Conservation (phyloP, 805 yeast species). For the Wickerhamiella parazyma region DNA sequence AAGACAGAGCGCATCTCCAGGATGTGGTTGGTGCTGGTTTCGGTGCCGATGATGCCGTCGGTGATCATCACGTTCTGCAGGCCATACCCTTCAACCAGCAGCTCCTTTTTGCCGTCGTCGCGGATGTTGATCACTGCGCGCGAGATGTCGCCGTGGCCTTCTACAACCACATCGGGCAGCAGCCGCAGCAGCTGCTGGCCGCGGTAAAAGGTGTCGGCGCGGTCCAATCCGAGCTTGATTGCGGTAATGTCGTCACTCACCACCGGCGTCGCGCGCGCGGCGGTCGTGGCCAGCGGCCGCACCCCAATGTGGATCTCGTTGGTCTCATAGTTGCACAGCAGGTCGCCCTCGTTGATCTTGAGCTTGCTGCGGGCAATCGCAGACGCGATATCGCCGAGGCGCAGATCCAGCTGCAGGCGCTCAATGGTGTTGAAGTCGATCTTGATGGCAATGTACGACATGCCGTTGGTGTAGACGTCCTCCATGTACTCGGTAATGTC, state of each 20-base stretch:
- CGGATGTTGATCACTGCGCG: slow-evolving; percentile 93
- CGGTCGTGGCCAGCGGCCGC: slow-evolving; percentile 9
- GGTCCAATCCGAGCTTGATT: slow-evolving; percentile 16
- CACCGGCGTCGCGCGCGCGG: not conserved
- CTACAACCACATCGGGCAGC: slow-evolving; percentile 77
- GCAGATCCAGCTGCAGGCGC: slow-evolving; percentile 75
- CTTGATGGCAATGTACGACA: slow-evolving; percentile 67
- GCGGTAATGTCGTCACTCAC: slow-evolving; percentile 7
- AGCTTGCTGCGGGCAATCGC: slow-evolving; percentile 76
- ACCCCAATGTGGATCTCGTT: slow-evolving; percentile 31
- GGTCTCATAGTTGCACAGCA: slow-evolving; percentile 51
- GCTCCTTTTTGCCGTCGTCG: slow-evolving; percentile 68
- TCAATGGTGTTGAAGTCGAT: slow-evolving; percentile 77
- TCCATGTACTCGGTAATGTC: slow-evolving; percentile 85
- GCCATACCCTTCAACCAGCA: slow-evolving; percentile 96
- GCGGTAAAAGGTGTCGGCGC: slow-evolving; percentile 58
- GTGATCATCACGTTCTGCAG: slow-evolving; percentile 92
- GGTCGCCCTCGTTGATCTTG: slow-evolving; percentile 63
- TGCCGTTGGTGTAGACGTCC: slow-evolving; percentile 75
- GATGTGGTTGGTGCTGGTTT: slow-evolving; percentile 83
- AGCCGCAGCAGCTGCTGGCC: slow-evolving; percentile 81
- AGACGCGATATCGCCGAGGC: slow-evolving; percentile 68
- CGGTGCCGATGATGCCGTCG: slow-evolving; percentile 85
- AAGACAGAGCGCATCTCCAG: slow-evolving; percentile 77
- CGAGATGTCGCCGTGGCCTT: slow-evolving; percentile 81